Base-by-base conservation (phyloP, 2,329 filamentous ascomycete species). In the Fusarium clavum region DNA sequence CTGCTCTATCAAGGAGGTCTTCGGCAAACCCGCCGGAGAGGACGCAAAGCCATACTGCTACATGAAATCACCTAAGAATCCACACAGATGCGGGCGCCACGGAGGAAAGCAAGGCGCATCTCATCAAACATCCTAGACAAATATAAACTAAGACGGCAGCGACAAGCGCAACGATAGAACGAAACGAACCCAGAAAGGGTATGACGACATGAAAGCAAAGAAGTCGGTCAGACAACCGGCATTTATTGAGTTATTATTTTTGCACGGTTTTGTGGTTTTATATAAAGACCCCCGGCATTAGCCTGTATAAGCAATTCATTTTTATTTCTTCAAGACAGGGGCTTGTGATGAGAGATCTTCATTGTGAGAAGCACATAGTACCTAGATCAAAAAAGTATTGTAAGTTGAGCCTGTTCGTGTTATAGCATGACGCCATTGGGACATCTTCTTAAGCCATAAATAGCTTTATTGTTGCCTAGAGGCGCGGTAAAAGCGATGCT, bases 31-130 rank as follows among this genome's bases (percentile, higher is more conserved):
- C 12, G 86, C 88, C 2, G 78, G 76, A 6, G 79, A 81, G 32
- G 82, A 81, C 4, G 83, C 85, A 9, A 84, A 82, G 75, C 76
- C 81, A 25, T 85, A 84, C 59, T 91, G 88, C 79, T 88, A 85
- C 76, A 85, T 87, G 77, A 87, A 85, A 74, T 89, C 86, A 52
- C 88, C 88, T 18, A 86, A 85, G 72, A 86, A 90, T 70, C 84
- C 85, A 27, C 81, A 83, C 61, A 83, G 86, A 27, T 91, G 88
- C 72, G 88, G 88, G 11, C 82, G 88, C 24, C 88, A 90, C 69
- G 79, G 80, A 48, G 74, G 77, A 22, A 79, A 73, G 71, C 74
- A 71, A 67, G 59, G 32, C 38, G 56, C 62, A 51, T 25, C 58
- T 13, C 47, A 57, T 20, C 61, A 63, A 64, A 58, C 44, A 57